Conservation (phyloP, 805 yeast species). For the Tetrapisispora phaffii region DNA sequence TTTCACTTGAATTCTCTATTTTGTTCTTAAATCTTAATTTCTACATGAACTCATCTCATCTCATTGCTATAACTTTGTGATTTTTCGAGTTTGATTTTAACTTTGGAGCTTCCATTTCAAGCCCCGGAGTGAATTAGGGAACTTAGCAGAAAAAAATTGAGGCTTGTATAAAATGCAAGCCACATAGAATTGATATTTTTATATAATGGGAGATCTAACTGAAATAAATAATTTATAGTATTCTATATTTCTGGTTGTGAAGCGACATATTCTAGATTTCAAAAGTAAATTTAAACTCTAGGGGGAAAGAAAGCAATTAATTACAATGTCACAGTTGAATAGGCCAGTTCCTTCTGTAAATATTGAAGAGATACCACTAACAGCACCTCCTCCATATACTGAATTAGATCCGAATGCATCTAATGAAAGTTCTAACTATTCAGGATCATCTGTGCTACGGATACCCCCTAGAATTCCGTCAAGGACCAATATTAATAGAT, state of each 20-base stretch:
- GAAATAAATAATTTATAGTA: too few relatives aligned
- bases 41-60: too few relatives aligned
- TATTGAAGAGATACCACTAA: not conserved
- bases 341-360: conserved; percentile 1
- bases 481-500: conserved; percentile 2
- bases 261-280: not conserved
- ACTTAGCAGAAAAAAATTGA: not conserved
- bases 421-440: not conserved
- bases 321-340: not conserved
- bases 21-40: too few relatives aligned
- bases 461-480: conserved; percentile 9
- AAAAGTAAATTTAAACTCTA: not conserved
- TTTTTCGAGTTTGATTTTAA: too few relatives aligned
- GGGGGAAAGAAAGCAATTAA: not conserved
- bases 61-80: too few relatives aligned
- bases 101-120: too few relatives aligned
- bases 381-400: conserved; percentile 11
- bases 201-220: not conserved
- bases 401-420: conserved; percentile 4
- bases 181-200: not conserved
- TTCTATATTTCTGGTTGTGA: not conserved
- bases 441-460: not conserved
- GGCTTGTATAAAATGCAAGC: not conserved
- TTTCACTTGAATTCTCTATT: too few relatives aligned
- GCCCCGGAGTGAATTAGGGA: too few relatives aligned